Evolutionary conservation across 805 yeast species (phyloP).

Genomic region (Zygoascus biomembranicola): DNA sequence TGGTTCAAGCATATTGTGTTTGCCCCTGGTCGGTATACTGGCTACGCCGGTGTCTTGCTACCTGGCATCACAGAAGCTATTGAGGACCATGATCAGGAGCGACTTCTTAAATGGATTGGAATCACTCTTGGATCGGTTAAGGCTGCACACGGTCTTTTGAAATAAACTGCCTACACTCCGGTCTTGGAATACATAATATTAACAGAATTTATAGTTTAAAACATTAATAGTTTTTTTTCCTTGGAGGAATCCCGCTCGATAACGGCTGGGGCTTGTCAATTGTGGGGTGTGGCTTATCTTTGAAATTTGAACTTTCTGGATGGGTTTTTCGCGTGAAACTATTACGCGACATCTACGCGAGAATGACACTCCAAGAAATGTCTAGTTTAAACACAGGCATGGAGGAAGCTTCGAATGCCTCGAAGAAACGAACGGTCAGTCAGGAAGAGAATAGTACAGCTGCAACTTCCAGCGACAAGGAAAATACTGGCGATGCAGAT

Average conservation of each 20-base stretch:
- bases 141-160: slow-evolving; percentile 7
- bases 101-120: slow-evolving; percentile 34
- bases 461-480: background rate
- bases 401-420: background rate
- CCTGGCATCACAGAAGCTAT: slow-evolving; percentile 50
- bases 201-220: background rate
- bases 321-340: background rate
- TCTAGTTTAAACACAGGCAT: background rate
- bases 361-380: background rate
- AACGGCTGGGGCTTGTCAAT: too few species aligned
- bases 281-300: background rate
- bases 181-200: background rate
- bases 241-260: too few species aligned
- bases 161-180: background rate
- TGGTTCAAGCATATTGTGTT: slow-evolving; percentile 56
- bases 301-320: background rate
- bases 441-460: background rate
- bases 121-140: slow-evolving; percentile 20
- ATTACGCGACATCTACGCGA: background rate
- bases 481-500: background rate
- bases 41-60: slow-evolving; percentile 49
- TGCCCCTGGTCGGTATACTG: slow-evolving; percentile 53
- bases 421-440: background rate
- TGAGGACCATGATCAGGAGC: slow-evolving; percentile 36
- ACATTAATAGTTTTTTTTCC: background rate